Conservation (phyloP, 73 alveolate genomes). For the Effrenium voratum region DNA sequence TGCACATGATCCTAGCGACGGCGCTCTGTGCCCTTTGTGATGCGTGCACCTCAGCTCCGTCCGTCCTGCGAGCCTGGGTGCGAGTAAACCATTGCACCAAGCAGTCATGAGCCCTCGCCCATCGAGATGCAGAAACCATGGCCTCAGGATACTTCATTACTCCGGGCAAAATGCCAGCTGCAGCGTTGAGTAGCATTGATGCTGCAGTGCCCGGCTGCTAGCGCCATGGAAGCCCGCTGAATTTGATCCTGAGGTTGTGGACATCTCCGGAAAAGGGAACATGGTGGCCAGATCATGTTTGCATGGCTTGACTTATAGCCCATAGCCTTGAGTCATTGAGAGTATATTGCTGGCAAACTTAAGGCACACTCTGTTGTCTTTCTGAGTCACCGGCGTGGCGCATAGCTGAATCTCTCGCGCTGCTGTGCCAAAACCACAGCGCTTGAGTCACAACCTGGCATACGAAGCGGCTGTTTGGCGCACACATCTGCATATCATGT, state of each 20-base stretch:
- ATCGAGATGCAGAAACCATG: slow-evolving; percentile 64
- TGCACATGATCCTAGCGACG: slow-evolving; percentile 65
- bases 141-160: neutral
- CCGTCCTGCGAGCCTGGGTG: slow-evolving; percentile 46
- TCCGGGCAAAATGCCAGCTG: neutral
- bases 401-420: neutral
- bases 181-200: neutral
- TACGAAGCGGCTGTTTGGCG: too few species aligned
- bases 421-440: slow-evolving; percentile 50
- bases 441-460: slow-evolving; percentile 39
- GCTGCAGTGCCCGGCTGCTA: neutral
- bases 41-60: neutral
- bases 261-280: too few species aligned
- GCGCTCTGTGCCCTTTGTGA: neutral
- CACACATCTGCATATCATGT: too few species aligned
- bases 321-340: neutral
- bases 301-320: too few species aligned
- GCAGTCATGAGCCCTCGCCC: slow-evolving; percentile 88
- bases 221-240: slow-evolving; percentile 56
- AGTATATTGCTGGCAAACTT: neutral
- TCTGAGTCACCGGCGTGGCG: neutral
- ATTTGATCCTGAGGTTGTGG: neutral
- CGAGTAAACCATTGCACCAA: slow-evolving; percentile 69
- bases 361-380: neutral
- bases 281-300: too few species aligned